phyloP scores from a whole-genome alignment of 176 grass and related monocot species.

The Triticum timopheevii region DNA sequence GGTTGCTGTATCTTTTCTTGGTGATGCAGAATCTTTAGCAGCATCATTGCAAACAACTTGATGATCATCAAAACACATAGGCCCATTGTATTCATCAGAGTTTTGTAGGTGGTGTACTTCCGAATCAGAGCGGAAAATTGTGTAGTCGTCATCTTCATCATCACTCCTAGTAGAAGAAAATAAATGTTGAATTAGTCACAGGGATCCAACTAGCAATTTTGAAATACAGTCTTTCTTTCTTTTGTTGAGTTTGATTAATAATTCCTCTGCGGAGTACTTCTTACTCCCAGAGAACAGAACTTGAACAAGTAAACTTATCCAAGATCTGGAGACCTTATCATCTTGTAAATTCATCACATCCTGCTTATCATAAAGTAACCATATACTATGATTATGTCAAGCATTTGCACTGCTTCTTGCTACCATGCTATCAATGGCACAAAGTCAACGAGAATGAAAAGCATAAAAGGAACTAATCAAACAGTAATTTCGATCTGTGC shows the following conservation, averaged over 20 bases:
- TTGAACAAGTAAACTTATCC: background rate
- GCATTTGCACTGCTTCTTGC: background rate
- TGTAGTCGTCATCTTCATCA: conserved; percentile 86
- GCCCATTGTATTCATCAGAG: conserved; percentile 65
- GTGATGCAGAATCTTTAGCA: conserved; percentile 51
- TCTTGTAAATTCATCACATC: conserved; percentile 8
- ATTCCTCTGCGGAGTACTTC: conserved; percentile 1
- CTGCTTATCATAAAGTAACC: background rate
- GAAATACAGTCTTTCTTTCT: conserved; percentile 2
- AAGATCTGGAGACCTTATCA: background rate
- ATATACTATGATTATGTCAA: conserved; percentile 4
- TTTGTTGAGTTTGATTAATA: conserved; percentile 22
- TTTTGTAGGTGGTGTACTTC: conserved; percentile 49
- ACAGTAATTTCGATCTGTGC: background rate
- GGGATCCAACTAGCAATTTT: conserved; percentile 6
- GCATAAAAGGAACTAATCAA: background rate
- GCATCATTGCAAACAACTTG: conserved; percentile 38
- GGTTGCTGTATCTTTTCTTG: conserved; percentile 35
- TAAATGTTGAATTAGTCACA: conserved; percentile 26
- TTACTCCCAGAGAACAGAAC: background rate
- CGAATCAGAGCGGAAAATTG: conserved; percentile 53
- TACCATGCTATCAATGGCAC: background rate
- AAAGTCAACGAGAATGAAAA: conserved; percentile 7
- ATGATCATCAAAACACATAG: conserved; percentile 54
- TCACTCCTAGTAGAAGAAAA: conserved; percentile 76